A percentile compares a stretch with the other conserved stretches of the same genome.
These are phyloP conservation scores for Rhodomyrtus psidioides DNA, from an alignment of 441 rosid genomes.

Conservation along the genomic window DNA sequence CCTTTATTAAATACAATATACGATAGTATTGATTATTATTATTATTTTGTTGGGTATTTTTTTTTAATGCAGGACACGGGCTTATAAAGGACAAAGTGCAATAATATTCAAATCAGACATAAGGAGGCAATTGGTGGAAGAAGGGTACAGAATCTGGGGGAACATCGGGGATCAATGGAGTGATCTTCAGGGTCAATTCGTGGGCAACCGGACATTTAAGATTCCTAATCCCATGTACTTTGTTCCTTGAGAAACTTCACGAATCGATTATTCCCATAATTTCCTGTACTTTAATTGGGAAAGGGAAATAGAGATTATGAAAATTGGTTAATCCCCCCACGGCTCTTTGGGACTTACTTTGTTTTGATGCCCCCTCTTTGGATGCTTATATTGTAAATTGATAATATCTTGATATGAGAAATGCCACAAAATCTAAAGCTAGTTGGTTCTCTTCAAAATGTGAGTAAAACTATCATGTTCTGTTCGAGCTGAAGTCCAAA, in stretches of 20 bases:
- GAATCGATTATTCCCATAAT: neutral
- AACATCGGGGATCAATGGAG: conserved; percentile 99
- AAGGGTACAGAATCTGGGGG: conserved; percentile 87
- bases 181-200: conserved; percentile 67
- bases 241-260: conserved; percentile 31
- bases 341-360: no score
- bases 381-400: no score
- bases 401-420: no score
- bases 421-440: no score
- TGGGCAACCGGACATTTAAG: conserved; percentile 78
- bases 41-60: neutral
- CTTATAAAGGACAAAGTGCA: conserved; percentile 45
- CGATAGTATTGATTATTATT: neutral
- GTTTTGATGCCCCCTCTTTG: no score
- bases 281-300: no score
- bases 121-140: conserved; percentile 46
- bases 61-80: conserved; percentile 24
- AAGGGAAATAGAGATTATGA: neutral
- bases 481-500: no score
- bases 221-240: conserved; percentile 94
- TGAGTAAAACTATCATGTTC: no score
- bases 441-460: no score
- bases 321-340: no score
- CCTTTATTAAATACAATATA: neutral
- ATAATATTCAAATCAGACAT: conserved; percentile 46